Evolutionary conservation across 1,139 yeast species (phyloP).

Genomic region (Protomyces arabidopsidicola): DNA sequence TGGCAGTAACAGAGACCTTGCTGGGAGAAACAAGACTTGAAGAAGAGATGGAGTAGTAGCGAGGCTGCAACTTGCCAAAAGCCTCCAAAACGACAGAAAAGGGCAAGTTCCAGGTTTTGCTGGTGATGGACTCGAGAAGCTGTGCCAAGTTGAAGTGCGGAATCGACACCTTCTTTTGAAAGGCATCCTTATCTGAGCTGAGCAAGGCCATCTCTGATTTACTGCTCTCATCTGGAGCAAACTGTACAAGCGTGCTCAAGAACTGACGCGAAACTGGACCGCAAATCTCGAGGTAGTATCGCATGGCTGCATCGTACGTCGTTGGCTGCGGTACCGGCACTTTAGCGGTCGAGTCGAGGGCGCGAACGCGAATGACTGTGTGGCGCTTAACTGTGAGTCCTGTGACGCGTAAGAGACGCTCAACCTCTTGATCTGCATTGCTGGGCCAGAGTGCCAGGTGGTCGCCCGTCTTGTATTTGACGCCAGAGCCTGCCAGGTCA

Average conservation of each 20-base stretch:
- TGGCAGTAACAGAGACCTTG: constrained; percentile 71
- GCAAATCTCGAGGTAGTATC: constrained; percentile 84
- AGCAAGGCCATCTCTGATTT: constrained; percentile 53
- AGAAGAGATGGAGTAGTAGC: constrained; percentile 94
- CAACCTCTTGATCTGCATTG: constrained; percentile 71
- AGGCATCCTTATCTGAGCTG: constrained; percentile 63
- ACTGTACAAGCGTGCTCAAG: constrained; percentile 68
- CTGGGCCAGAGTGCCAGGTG: constrained; percentile 95
- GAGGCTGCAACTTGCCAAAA: constrained; percentile 78
- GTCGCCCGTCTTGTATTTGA: constrained; percentile 90
- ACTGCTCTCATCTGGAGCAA: constrained; percentile 66
- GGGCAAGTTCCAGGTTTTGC: constrained; percentile 62
- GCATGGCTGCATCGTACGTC: constrained; percentile 77
- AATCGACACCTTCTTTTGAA: constrained; percentile 59
- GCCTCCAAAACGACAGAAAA: constrained; percentile 79
- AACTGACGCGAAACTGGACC: constrained; percentile 93
- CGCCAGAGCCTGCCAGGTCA: constrained; percentile 67
- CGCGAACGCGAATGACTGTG: constrained; percentile 58
- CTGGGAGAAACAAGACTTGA: constrained; percentile 75
- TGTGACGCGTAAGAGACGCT: constrained; percentile 58
- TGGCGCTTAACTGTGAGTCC: constrained; percentile 54
- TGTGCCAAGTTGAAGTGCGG: constrained; percentile 72
- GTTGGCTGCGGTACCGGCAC: constrained; percentile 89
- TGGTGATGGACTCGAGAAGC: constrained; percentile 56
- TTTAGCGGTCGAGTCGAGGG: constrained; percentile 68